Evolutionary conservation across 768 basidiomycete genomes (phyloP), one percentile per base, ranked within the genome.

Genomic region (Mrakia hoshinonis): DNA sequence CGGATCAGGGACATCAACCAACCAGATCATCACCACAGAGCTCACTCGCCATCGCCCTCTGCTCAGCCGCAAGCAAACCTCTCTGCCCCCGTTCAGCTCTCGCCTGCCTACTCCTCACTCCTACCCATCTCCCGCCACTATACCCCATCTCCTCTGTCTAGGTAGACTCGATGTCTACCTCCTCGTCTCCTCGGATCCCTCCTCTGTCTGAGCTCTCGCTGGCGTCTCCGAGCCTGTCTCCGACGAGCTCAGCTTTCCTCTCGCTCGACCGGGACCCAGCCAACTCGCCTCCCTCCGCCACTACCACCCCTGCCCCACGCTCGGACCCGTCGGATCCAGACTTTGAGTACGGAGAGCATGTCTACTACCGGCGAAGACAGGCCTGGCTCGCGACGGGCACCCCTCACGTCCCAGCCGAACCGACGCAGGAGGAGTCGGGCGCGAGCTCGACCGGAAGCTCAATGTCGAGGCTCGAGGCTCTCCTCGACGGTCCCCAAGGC

Each of bases 111-210:
- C n/a, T 43, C 7, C 43, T 43, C 43, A 43, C 43, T 15, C 15
- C 43, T 6, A 15, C 43, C 43, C 6, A 12, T 15, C 31, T 12
- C 15, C 24, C 55, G 26, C 26, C 4, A 13, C 55, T 66, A 13
- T 29, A 31, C 64, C 63, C 24, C 46, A 46, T 2, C 63, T 24
- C 18, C 24, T 43, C 47, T 46, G 1, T 66, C 48, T 51, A 43
- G 65, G 11, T 26, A 29, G 26, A 48, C 48, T 49, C 65, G 22
- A 20, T 36, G 18, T 48, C 65, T 31, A 12, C 51, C 15, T 66
- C 65, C 1, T 36, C 65, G 7, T 66, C 65, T 10, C 65, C 65
- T 66, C 65, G 48, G 46, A 66, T 66, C 20, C 65, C 65, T 24
- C 43, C 48, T 22, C 29, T 66, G n/a, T 29, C 47, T 12, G 65